Conservation (phyloP, 2,329 filamentous ascomycete species). For the Alternaria sp. region DNA sequence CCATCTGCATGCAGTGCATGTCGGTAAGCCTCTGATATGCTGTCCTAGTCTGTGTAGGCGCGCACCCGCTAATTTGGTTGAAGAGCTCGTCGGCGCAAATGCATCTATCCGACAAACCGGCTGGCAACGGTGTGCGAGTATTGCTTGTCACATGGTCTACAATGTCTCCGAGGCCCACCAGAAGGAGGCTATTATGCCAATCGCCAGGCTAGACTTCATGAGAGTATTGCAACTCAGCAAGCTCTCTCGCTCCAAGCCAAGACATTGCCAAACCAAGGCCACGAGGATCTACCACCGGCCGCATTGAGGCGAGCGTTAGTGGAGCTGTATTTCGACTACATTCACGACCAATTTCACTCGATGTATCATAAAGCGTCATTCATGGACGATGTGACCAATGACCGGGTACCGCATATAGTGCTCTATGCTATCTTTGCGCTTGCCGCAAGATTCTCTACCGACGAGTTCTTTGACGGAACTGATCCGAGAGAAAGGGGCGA, state of each 20-base stretch:
- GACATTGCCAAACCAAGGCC: conserved; percentile 14
- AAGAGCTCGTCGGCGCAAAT: conserved; percentile 35
- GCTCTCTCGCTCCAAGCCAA: not conserved
- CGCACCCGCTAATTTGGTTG: conserved; percentile 12
- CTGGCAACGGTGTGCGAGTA: conserved; percentile 28
- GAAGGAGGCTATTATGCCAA: conserved; percentile 38
- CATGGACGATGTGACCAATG: conserved; percentile 26
- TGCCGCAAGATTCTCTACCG: conserved; percentile 30
- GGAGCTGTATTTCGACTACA: conserved; percentile 36
- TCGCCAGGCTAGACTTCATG: conserved; percentile 28
- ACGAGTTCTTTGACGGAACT: conserved; percentile 21
- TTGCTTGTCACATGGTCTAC: conserved; percentile 30
- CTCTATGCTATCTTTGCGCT: conserved; percentile 34
- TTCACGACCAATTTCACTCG: conserved; percentile 37
- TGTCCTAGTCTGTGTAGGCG: not conserved
- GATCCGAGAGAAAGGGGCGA: conserved; percentile 31
- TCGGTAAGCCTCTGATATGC: conserved; percentile 25
- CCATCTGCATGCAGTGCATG: conserved; percentile 34
- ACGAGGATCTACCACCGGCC: conserved; percentile 24
- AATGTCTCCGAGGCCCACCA: conserved; percentile 32
- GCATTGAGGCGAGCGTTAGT: conserved; percentile 28
- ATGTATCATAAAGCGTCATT: conserved; percentile 35
- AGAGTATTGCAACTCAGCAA: conserved; percentile 15
- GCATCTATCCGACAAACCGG: conserved; percentile 28
- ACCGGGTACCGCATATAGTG: conserved; percentile 27